Evolutionary conservation across 495 filamentous ascomycete genomes (phyloP), one percentile per base, ranked within the genome.

Genomic region (Hypoxylon intermedium): DNA sequence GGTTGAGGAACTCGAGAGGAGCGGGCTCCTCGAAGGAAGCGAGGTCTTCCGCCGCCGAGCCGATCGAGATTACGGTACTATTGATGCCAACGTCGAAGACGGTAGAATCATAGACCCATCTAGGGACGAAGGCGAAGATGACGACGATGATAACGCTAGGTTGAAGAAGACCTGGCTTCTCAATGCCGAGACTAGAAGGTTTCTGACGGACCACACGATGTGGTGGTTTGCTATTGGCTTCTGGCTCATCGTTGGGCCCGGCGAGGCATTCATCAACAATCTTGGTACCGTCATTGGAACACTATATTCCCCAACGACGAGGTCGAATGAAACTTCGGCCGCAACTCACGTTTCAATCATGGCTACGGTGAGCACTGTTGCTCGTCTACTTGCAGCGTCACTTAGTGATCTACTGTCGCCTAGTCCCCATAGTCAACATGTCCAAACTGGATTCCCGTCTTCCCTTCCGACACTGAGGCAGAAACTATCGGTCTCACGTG

Each of bases 261-360:
- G 93, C 15, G 94, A 98, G 78, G 88, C 92, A 6, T 98, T 97
- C 74, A 92, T 97, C 67, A 98, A 98, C 76, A 98, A 98, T 63
- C 82, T 98, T 41, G 94, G 94, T 37, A 96, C 93, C 16, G 87
- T 98, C 53, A 91, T 97, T 66, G 87, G 89, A 56, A 92, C 94
- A 1, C 78, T 98, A 7, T 89, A 87, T 50, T 87, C 90, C 0
- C 82, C 85, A 9, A 72, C 77, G 7, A 63, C 71, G 20, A 64
- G 62, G 3, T 68, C 75, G 6, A 70, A 80, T 16, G 80, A 84
- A 45, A 87, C 87, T 2, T 83, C 84, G 11, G 83, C 92, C 2
- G 91, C 93, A 24, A 96, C 89, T 1, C 92, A 98, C 69, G 91
- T 98, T 63, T 95, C 91, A 31, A 92, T 93, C 50, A 83, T 98